Conservation (phyloP, 1,139 yeast species). For the Geotrichum cucujoidarum region DNA sequence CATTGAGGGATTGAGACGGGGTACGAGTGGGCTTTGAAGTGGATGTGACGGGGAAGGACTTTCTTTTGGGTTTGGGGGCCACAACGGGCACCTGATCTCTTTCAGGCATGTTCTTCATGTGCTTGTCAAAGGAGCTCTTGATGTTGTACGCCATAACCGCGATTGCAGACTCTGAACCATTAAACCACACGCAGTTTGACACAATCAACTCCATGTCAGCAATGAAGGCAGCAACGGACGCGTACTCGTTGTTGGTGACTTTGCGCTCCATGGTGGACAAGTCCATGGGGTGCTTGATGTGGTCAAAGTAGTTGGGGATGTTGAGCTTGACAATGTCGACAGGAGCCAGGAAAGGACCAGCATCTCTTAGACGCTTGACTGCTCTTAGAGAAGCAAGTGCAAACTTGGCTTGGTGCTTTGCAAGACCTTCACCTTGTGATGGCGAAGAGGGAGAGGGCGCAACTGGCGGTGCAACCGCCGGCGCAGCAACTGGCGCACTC, state of each 20-base stretch:
- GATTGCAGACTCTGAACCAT: slow-evolving; percentile 78
- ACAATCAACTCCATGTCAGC: slow-evolving; percentile 87
- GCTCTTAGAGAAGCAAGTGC: slow-evolving; percentile 47
- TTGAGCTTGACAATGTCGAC: slow-evolving; percentile 86
- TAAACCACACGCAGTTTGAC: slow-evolving; percentile 71
- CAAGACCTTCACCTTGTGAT: slow-evolving; percentile 49
- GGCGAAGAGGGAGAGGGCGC: not conserved
- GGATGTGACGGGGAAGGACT: slow-evolving; percentile 25
- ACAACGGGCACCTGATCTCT: slow-evolving; percentile 49
- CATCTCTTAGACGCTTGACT: slow-evolving; percentile 85
- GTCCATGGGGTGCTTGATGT: slow-evolving; percentile 88
- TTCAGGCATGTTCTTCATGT: slow-evolving; percentile 87
- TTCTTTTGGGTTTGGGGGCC: slow-evolving; percentile 28
- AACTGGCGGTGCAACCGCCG: not conserved
- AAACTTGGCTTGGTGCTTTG: slow-evolving; percentile 77
- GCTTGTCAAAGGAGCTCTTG: slow-evolving; percentile 89
- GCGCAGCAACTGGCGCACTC: not conserved
- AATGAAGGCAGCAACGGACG: slow-evolving; percentile 58
- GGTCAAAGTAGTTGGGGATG: slow-evolving; percentile 85
- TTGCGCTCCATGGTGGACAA: slow-evolving; percentile 84
- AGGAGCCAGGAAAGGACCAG: slow-evolving; percentile 82
- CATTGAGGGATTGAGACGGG: slow-evolving; percentile 25
- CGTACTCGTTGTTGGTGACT: slow-evolving; percentile 63
- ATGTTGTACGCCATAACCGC: slow-evolving; percentile 88
- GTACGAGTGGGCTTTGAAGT: slow-evolving; percentile 30